phyloP scores from a whole-genome alignment of 2,329 filamentous ascomycete genomes.

The Alternaria infectoria region DNA sequence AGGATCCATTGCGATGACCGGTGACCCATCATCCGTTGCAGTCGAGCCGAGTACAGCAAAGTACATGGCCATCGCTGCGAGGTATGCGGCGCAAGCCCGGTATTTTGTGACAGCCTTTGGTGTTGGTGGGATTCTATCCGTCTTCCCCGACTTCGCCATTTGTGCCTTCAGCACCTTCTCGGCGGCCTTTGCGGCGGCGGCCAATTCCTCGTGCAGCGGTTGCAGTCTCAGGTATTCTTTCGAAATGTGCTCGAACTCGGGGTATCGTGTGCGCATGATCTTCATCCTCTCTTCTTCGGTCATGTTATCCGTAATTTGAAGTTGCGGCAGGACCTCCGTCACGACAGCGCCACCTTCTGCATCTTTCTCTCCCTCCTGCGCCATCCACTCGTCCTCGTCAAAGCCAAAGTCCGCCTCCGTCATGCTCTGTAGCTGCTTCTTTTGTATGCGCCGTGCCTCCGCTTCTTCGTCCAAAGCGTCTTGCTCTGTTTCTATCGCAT shows the following conservation, averaged over 20 bases:
- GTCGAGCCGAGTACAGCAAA: conserved; percentile 91
- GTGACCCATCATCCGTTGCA: conserved; percentile 60
- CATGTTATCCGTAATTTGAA: conserved; percentile 84
- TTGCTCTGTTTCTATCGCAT: conserved; percentile 72
- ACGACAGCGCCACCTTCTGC: conserved; percentile 64
- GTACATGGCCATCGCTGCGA: conserved; percentile 89
- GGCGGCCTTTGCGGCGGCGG: conserved; percentile 64
- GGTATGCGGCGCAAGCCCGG: conserved; percentile 82
- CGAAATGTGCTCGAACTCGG: conserved; percentile 86
- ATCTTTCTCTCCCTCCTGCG: conserved; percentile 56
- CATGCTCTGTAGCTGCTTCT: conserved; percentile 90
- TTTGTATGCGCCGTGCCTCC: conserved; percentile 85
- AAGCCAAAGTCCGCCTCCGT: conserved; percentile 91
- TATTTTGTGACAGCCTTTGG: conserved; percentile 66
- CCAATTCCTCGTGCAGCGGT: conserved; percentile 63
- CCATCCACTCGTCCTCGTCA: conserved; percentile 85
- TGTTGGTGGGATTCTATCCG: conserved; percentile 11
- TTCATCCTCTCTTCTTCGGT: conserved; percentile 73
- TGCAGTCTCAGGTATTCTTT: conserved; percentile 80
- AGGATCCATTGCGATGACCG: conserved; percentile 69
- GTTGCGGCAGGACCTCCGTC: conserved; percentile 83
- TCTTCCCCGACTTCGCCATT: conserved; percentile 28
- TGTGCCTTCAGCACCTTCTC: conserved; percentile 50
- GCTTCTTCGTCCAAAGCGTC: conserved; percentile 89
- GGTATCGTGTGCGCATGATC: conserved; percentile 81